phyloP scores from a whole-genome alignment of 2,329 filamentous ascomycete species.

The Periconia sp. region DNA sequence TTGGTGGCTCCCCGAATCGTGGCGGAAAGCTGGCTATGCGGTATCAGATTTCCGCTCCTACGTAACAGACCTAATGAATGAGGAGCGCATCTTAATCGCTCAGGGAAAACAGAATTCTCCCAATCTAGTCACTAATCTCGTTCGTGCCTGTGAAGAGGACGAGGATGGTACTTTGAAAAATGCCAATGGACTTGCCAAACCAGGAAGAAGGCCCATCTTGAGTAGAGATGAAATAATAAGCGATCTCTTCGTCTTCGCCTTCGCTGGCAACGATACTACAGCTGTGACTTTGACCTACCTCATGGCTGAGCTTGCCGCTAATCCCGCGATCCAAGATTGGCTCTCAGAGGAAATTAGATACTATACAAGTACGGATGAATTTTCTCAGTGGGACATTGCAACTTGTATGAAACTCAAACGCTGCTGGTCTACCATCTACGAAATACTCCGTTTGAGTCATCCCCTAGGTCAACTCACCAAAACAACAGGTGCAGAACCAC shows the following conservation, averaged over 20 bases:
- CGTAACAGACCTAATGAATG: constrained; percentile 6
- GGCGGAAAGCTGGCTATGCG: constrained; percentile 12
- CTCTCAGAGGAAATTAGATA: constrained; percentile 48
- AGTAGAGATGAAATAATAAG: constrained; percentile 35
- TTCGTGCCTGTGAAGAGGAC: constrained; percentile 5
- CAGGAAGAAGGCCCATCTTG: constrained; percentile 42
- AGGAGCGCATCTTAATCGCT: not conserved
- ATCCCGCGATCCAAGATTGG: constrained; percentile 56
- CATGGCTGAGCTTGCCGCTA: constrained; percentile 50
- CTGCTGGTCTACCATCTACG: constrained; percentile 19
- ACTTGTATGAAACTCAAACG: constrained; percentile 53
- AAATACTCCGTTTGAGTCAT: constrained; percentile 18
- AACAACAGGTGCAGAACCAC: constrained; percentile 1
- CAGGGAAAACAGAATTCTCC: constrained; percentile 2
- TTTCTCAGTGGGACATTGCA: constrained; percentile 40
- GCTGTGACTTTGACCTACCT: constrained; percentile 52
- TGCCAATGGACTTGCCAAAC: no score
- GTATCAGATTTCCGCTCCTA: constrained; percentile 15
- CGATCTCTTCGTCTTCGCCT: constrained; percentile 56
- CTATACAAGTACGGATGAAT: constrained; percentile 16
- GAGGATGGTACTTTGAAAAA: not conserved
- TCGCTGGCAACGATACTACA: constrained; percentile 60
- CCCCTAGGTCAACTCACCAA: constrained; percentile 14
- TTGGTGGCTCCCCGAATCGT: constrained; percentile 16
- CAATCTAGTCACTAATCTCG: constrained; percentile 7